Conservation (phyloP, 169 alveolate species). For the Plasmodium reichenowi region DNA sequence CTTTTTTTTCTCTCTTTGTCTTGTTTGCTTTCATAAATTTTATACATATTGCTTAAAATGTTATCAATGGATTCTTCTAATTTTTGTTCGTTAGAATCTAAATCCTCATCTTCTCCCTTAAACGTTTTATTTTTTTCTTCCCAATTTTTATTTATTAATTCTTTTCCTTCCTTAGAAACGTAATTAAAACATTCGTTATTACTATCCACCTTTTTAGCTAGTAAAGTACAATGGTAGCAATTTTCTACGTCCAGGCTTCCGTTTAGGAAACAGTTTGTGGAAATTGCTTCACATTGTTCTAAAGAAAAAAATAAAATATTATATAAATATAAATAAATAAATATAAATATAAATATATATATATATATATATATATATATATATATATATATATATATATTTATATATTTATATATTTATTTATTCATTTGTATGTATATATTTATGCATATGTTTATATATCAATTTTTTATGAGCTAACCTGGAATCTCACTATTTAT, state of each 20-base stretch:
- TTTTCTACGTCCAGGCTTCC: constrained; percentile 34
- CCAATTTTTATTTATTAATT: not conserved
- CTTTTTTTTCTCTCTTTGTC: too few species aligned
- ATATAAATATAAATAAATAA: too few species aligned
- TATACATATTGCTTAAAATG: constrained; percentile 18
- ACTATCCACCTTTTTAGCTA: constrained; percentile 4
- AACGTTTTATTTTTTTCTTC: not conserved
- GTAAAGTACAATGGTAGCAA: constrained; percentile 48
- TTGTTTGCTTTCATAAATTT: not conserved
- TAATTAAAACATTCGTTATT: constrained; percentile 26
- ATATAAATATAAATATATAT: too few species aligned
- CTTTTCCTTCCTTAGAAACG: not conserved
- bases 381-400: too few species aligned
- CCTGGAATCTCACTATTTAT: constrained; percentile 33
- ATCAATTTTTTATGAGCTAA: not conserved
- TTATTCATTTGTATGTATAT: too few species aligned
- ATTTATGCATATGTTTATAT: too few species aligned
- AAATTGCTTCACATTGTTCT: constrained; percentile 18
- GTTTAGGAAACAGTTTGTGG: constrained; percentile 37
- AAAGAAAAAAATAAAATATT: not conserved
- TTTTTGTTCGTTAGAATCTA: constrained; percentile 15
- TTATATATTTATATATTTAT: too few species aligned
- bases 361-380: too few species aligned
- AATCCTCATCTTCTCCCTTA: constrained; percentile 9
- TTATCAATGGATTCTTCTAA: constrained; percentile 20